phyloP scores from a whole-genome alignment of 139 green algal species.

The Coccomyxa sp. region DNA sequence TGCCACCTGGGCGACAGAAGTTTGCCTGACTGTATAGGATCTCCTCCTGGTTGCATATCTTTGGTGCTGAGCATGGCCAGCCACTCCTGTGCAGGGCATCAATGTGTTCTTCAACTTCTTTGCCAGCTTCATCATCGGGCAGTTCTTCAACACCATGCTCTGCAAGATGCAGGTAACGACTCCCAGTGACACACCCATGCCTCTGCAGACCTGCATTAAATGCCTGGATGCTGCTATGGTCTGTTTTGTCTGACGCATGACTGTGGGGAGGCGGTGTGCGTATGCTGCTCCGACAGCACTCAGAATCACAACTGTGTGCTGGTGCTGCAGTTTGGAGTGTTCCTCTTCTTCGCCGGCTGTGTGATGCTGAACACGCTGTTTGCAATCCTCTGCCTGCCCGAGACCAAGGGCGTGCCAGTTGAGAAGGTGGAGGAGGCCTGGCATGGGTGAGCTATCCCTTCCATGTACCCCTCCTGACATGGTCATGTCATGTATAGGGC shows the following conservation, averaged over 20 bases:
- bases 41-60: too few species aligned
- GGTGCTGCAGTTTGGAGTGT: conserved; percentile 10
- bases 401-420: conserved; percentile 53
- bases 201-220: too few species aligned
- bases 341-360: conserved; percentile 17
- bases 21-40: too few species aligned
- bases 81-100: too few species aligned
- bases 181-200: too few species aligned
- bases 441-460: neutral
- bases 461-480: too few species aligned
- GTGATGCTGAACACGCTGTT: conserved; percentile 54
- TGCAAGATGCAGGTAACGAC: conserved; percentile 12
- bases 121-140: conserved; percentile 65
- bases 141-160: conserved; percentile 63
- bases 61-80: too few species aligned
- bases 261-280: neutral
- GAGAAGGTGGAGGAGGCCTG: conserved; percentile 41
- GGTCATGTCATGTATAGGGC: too few species aligned
- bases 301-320: neutral
- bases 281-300: neutral
- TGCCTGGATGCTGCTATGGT: neutral
- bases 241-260: neutral
- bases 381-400: conserved; percentile 41
- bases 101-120: conserved; percentile 23
- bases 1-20: too few species aligned